These are phyloP conservation scores for Rhizoctonia solani DNA, from an alignment of 1,284 basidiomycete genomes.

Conservation along the genomic window DNA sequence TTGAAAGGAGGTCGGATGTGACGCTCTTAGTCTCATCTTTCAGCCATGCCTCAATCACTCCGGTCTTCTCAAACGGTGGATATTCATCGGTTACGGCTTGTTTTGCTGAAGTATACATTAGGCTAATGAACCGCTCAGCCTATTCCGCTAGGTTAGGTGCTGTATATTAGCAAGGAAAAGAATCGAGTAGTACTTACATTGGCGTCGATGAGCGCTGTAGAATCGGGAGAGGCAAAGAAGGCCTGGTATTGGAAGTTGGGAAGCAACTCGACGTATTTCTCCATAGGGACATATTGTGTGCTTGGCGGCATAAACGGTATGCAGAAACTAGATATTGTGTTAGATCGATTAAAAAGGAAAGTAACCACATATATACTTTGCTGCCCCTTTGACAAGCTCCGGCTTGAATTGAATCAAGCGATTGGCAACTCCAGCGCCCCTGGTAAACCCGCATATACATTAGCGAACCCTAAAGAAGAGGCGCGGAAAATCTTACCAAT, in stretches of 20 bases:
- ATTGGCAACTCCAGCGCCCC: slow-evolving; percentile 18
- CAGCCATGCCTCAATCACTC: slow-evolving; percentile 18
- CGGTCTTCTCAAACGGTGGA: slow-evolving; percentile 1
- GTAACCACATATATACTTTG: not conserved
- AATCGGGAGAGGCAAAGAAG: slow-evolving; percentile 26
- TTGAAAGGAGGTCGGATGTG: slow-evolving; percentile 4
- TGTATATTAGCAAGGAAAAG: no score
- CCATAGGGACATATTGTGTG: not conserved
- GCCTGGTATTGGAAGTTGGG: slow-evolving; percentile 31
- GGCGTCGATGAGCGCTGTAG: slow-evolving; percentile 18
- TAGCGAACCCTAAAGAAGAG: no score
- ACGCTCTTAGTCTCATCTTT: slow-evolving; percentile 1
- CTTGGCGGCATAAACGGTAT: not conserved
- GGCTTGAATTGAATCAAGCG: slow-evolving; percentile 28
- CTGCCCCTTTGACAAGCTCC: slow-evolving; percentile 17
- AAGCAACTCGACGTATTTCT: not conserved
- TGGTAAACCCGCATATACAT: not conserved
- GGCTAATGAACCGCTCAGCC: slow-evolving; percentile 15
- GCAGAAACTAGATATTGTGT: slow-evolving; percentile 18
- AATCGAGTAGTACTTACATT: slow-evolving; percentile 3
- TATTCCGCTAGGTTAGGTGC: not conserved
- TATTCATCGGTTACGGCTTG: slow-evolving; percentile 3
- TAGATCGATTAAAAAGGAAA: not conserved
- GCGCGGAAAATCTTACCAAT: not conserved
- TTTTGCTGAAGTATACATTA: slow-evolving; percentile 5